phyloP scores from a whole-genome alignment of 805 yeast species.

The Schizosaccharomyces osmophilus region DNA sequence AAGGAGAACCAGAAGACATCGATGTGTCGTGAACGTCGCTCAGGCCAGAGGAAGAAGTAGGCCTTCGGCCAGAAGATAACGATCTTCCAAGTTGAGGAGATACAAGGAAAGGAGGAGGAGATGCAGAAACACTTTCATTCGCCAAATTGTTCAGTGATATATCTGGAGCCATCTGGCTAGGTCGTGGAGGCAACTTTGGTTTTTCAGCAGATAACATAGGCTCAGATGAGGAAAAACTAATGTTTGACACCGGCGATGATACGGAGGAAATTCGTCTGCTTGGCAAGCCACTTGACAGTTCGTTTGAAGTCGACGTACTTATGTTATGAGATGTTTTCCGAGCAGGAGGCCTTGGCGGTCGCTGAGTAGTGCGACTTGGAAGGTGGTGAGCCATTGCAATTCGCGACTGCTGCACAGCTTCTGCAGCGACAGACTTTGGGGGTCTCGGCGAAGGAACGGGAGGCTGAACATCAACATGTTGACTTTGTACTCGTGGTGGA shows the following conservation, averaged over 20 bases:
- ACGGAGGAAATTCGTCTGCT: neutral
- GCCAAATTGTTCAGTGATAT: neutral
- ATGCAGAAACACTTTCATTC: neutral
- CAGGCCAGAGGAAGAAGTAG: neutral
- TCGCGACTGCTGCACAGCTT: neutral
- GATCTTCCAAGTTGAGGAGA: neutral
- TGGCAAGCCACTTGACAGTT: neutral
- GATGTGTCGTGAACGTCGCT: neutral
- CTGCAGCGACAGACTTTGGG: neutral
- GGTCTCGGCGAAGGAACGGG: neutral
- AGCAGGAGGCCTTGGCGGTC: neutral
- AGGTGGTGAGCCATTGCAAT: neutral
- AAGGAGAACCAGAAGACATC: neutral
- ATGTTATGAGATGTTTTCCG: neutral
- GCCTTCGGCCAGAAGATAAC: neutral
- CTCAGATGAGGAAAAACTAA: neutral
- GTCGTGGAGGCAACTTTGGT: neutral
- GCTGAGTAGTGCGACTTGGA: neutral
- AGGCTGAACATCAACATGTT: neutral
- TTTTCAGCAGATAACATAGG: neutral
- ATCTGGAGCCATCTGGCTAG: neutral
- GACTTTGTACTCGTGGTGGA: too few species aligned
- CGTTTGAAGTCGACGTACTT: neutral
- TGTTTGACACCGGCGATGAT: neutral
- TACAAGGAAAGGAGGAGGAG: neutral